Percentiles rank a stretch among this genome's conserved stretches.
Evolutionary conservation across 768 basidiomycete genomes (phyloP).

Genomic region (Lanmaoa pseudosensibilis): DNA sequence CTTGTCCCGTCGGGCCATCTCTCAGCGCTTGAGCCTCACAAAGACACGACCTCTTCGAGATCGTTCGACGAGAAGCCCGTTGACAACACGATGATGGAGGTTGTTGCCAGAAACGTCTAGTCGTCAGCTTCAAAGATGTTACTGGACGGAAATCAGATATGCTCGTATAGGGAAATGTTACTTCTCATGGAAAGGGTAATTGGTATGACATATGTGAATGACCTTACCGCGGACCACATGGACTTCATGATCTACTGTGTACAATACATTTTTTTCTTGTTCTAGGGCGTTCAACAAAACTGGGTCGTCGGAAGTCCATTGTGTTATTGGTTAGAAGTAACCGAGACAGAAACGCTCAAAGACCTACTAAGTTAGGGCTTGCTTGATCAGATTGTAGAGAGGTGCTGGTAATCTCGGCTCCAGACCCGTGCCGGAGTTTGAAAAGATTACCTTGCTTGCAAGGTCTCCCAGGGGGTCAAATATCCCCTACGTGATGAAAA

Average conservation of each 20-base stretch:
- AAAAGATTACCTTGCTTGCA: no score
- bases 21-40: conserved; percentile 14
- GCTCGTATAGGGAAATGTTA: not conserved
- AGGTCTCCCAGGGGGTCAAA: no score
- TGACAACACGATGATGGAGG: not conserved
- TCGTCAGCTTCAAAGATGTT: not conserved
- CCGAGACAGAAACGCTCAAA: no score
- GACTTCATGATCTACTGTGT: conserved; percentile 6
- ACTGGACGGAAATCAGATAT: not conserved
- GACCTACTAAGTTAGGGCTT: no score
- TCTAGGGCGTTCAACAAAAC: not conserved
- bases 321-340: not conserved
- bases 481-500: no score
- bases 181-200: conserved; percentile 6
- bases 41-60: conserved; percentile 3
- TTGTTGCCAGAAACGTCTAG: conserved; percentile 16
- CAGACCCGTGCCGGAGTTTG: no score
- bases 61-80: conserved; percentile 16
- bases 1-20: conserved; percentile 25
- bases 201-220: not conserved
- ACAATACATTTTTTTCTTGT: conserved; percentile 17
- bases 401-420: no score
- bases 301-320: not conserved
- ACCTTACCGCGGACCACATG: not conserved
- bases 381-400: no score